phyloP scores from a whole-genome alignment of 805 yeast species.

The Candida vartiovaarae region DNA sequence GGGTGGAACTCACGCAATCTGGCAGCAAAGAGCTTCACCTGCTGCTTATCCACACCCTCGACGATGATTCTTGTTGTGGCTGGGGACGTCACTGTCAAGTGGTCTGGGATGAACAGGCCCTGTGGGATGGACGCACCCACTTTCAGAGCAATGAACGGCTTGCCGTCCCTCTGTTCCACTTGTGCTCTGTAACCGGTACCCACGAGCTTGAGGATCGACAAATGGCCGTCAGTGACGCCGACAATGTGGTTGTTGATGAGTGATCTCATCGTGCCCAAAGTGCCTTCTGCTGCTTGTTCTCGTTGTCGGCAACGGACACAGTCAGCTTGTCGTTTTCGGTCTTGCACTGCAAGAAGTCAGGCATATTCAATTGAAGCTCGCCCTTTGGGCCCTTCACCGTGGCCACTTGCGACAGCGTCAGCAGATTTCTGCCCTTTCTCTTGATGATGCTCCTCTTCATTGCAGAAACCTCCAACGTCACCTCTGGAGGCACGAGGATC shows the following conservation, averaged over 20 bases:
- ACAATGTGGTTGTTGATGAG: slow-evolving; percentile 66
- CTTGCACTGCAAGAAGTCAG: slow-evolving; percentile 56
- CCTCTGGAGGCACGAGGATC: slow-evolving; percentile 58
- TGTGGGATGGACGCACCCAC: slow-evolving; percentile 85
- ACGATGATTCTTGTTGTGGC: slow-evolving; percentile 78
- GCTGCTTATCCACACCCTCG: slow-evolving; percentile 85
- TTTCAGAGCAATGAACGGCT: slow-evolving; percentile 61
- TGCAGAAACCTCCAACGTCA: slow-evolving; percentile 39
- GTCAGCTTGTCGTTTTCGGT: slow-evolving; percentile 34
- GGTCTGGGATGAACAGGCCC: slow-evolving; percentile 69
- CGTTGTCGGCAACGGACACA: slow-evolving; percentile 52
- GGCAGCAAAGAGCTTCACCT: slow-evolving; percentile 84
- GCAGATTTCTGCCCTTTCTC: slow-evolving; percentile 57
- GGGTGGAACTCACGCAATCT: slow-evolving; percentile 79
- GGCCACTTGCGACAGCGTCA: slow-evolving; percentile 51
- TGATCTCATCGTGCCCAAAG: slow-evolving; percentile 92
- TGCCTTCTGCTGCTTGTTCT: slow-evolving; percentile 62
- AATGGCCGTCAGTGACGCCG: slow-evolving; percentile 93
- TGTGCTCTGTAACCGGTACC: slow-evolving; percentile 97
- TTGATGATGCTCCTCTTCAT: slow-evolving; percentile 51
- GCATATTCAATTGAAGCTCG: slow-evolving; percentile 50
- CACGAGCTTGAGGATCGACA: slow-evolving; percentile 77
- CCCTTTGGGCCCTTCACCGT: slow-evolving; percentile 79
- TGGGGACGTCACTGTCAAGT: slow-evolving; percentile 68
- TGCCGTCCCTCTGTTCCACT: slow-evolving; percentile 47